Percentiles rank a stretch among this genome's conserved stretches.
Conservation (phyloP, 129 eudicot species). For the Cynara cardunculus region DNA sequence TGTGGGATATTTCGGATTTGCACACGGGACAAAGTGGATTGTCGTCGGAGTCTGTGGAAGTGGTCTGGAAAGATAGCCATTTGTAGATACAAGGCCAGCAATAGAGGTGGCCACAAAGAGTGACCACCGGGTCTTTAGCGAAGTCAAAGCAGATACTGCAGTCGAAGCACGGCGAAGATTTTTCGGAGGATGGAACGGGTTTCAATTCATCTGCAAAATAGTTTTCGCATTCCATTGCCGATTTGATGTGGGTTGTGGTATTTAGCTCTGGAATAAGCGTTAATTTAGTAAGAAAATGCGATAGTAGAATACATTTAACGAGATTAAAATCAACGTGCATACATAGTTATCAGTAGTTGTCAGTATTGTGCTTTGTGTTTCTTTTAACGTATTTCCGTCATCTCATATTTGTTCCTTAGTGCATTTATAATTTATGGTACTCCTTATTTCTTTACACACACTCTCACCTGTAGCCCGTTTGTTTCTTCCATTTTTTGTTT, state of each 20-base stretch:
- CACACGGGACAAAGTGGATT: constrained; percentile 83
- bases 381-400: too few species aligned
- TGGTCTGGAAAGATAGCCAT: constrained; percentile 61
- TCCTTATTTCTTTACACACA: too few species aligned
- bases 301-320: neutral
- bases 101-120: constrained; percentile 93
- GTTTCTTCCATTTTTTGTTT: too few species aligned
- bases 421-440: too few species aligned
- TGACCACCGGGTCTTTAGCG: constrained; percentile 86
- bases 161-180: constrained; percentile 57
- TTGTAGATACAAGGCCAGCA: constrained; percentile 98
- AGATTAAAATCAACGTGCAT: neutral
- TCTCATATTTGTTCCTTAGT: too few species aligned
- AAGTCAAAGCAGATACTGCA: constrained; percentile 89
- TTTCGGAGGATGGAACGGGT: constrained; percentile 44
- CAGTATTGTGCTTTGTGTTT: too few species aligned
- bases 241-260: neutral
- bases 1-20: constrained; percentile 70
- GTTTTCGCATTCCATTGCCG: constrained; percentile 50
- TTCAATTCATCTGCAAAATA: constrained; percentile 40
- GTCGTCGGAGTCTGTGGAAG: constrained; percentile 46
- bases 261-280: constrained; percentile 21
- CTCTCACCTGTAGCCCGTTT: too few species aligned
- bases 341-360: neutral
- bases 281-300: neutral